These are phyloP conservation scores for Spiraea crenata DNA, from an alignment of 331 rosid species.

Conservation along the genomic window DNA sequence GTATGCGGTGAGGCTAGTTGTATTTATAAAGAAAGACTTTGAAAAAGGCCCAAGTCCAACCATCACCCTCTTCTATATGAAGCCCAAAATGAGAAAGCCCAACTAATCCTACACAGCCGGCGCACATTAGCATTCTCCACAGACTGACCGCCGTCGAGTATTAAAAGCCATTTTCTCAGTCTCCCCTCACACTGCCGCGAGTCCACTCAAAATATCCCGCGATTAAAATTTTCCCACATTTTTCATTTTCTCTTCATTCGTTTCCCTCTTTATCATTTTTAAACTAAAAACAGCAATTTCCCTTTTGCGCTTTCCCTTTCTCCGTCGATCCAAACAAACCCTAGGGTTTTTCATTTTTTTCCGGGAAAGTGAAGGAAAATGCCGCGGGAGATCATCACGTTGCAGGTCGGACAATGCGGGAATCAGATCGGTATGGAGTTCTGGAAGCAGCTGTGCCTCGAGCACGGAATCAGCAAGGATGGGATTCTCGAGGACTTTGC, in stretches of 20 bases:
- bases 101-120: too few relatives aligned
- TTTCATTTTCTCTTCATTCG: too few relatives aligned
- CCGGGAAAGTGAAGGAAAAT: conserved; percentile 36
- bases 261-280: too few relatives aligned
- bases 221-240: too few relatives aligned
- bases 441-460: conserved; percentile 99
- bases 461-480: conserved; percentile 96
- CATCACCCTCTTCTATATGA: not conserved
- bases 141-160: too few relatives aligned
- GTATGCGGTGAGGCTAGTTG: too few relatives aligned
- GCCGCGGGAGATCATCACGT: conserved; percentile 95
- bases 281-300: too few relatives aligned
- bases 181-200: too few relatives aligned
- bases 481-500: conserved; percentile 99
- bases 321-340: conserved; percentile 22
- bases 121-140: not conserved
- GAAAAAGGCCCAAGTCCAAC: not conserved
- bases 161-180: not conserved
- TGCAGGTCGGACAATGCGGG: conserved; percentile 98
- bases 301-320: too few relatives aligned
- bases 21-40: too few relatives aligned
- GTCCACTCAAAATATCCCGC: too few relatives aligned
- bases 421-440: conserved; percentile 99
- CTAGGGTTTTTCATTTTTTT: conserved; percentile 28
- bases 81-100: not conserved